These are phyloP conservation scores for Apiotrichum siamense DNA, from an alignment of 1,284 basidiomycete genomes.

Conservation along the genomic window DNA sequence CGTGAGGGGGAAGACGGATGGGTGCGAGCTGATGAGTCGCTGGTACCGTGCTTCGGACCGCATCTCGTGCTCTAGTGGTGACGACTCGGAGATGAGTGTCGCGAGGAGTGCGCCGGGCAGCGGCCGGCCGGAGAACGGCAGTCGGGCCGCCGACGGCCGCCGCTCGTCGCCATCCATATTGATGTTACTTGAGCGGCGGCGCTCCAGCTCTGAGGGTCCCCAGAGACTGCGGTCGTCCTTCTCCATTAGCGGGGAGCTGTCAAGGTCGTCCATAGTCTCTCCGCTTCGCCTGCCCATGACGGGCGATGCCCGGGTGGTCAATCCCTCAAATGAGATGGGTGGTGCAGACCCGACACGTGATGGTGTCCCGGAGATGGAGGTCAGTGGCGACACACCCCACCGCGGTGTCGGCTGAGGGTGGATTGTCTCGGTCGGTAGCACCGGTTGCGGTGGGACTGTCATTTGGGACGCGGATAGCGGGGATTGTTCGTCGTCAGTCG, in stretches of 20 bases:
- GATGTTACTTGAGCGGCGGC: not conserved
- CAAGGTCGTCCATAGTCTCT: slow-evolving; percentile 11
- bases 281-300: not conserved
- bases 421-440: not conserved
- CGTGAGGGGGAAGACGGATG: slow-evolving; percentile 34
- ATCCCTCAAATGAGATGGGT: slow-evolving; percentile 28
- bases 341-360: slow-evolving; percentile 29
- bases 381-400: slow-evolving; percentile 17
- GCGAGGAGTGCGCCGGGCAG: slow-evolving; percentile 37
- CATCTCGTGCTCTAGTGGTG: slow-evolving; percentile 43
- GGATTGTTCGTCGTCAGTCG: not conserved
- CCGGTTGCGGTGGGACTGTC: not conserved
- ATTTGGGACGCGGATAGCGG: not conserved
- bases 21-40: slow-evolving; percentile 36
- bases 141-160: not conserved
- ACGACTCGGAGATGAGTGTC: slow-evolving; percentile 41
- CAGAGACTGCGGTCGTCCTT: not conserved
- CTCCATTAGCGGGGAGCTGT: not conserved
- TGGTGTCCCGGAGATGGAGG: slow-evolving; percentile 12
- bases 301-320: slow-evolving; percentile 35
- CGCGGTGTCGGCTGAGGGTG: slow-evolving; percentile 20
- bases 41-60: slow-evolving; percentile 42
- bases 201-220: not conserved
- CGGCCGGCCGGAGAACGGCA: slow-evolving; percentile 30
- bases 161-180: not conserved